Evolutionary conservation across 441 rosid genomes (phyloP).

Genomic region (Aquilaria agallochum): DNA sequence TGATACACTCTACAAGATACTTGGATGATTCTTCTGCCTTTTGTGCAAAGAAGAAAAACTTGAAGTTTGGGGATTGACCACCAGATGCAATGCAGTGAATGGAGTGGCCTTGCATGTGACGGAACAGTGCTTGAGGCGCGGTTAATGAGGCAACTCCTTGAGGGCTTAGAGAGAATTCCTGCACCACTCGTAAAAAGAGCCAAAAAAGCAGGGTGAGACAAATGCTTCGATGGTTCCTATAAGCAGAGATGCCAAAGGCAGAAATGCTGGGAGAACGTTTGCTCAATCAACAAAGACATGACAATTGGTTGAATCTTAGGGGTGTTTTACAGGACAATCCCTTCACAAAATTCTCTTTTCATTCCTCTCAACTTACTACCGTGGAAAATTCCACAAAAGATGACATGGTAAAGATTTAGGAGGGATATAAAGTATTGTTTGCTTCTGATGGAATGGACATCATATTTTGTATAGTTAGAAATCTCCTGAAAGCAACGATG

Average conservation of each 20-base stretch:
- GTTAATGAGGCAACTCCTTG: constrained; percentile 72
- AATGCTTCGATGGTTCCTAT: neutral
- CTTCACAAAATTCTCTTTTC: too few species aligned
- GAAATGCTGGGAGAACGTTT: neutral
- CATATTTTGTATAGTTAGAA: too few species aligned
- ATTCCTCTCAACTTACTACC: too few species aligned
- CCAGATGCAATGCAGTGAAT: constrained; percentile 95
- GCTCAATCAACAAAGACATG: too few species aligned
- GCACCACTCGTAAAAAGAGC: constrained; percentile 18
- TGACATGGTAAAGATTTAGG: too few species aligned
- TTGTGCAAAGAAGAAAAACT: constrained; percentile 94
- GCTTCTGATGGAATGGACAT: too few species aligned
- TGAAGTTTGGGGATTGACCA: constrained; percentile 85
- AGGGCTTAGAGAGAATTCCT: constrained; percentile 70
- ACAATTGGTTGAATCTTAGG: too few species aligned
- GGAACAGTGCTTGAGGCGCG: constrained; percentile 72
- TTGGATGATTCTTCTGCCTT: constrained; percentile 66
- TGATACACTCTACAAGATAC: constrained; percentile 79
- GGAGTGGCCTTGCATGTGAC: constrained; percentile 85
- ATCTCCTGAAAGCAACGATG: too few species aligned
- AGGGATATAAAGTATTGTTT: too few species aligned
- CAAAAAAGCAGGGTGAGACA: neutral
- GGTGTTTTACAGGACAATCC: too few species aligned
- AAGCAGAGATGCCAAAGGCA: neutral
- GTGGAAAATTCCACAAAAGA: too few species aligned